Evolutionary conservation across 768 basidiomycete species (phyloP), one percentile per base, ranked within the genome.

Genomic region (Tricholomella constricta): DNA sequence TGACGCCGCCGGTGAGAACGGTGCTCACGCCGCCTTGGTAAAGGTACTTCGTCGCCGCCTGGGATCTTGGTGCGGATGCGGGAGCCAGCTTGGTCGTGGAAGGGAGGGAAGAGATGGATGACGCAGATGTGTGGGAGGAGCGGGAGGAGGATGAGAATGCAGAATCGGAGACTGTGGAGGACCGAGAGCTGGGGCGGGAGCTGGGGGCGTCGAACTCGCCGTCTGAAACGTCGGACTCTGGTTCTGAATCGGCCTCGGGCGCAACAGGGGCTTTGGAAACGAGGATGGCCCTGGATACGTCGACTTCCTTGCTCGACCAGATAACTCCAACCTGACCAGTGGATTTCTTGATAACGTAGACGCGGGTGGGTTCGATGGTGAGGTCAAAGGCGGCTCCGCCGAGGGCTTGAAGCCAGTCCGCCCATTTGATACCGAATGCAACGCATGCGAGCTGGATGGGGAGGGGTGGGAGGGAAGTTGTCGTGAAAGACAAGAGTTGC

Each of bases 21-120:
- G 68, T 74, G 63, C 75, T 76, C 34, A 72, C 65, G 12, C 76
- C 76, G 41, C 74, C 76, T 54, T 70, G 68, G 57, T 78, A 78
- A 12, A 73, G 63, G 59, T 75, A 78, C 27, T 67, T 71, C 12
- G 67, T 70, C 14, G 67, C 59, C 10, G 66, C 52, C 29, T 62
- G 66, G 48, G 66, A 67, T 15, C 57, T 45, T 31, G 46, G 35
- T 6, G 20, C 57, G 19, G n/a, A n/a, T n/a, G n/a, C n/a, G n/a
- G 36, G 52, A n/a, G 41, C 35, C 11, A 11, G 38, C 34, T 38
- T 46, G 34, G 51, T 17, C 26, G 51, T 44, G 22, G 31, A 20
- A 17, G 40, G 29, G 51, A 59, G 42, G 40, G 65, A 60, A 12
- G 56, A 64, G 46, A 58, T 55, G 25, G 69, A 68, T 14, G 68